Conservation (phyloP, 805 yeast species). For the Nakazawaea molendinolei region DNA sequence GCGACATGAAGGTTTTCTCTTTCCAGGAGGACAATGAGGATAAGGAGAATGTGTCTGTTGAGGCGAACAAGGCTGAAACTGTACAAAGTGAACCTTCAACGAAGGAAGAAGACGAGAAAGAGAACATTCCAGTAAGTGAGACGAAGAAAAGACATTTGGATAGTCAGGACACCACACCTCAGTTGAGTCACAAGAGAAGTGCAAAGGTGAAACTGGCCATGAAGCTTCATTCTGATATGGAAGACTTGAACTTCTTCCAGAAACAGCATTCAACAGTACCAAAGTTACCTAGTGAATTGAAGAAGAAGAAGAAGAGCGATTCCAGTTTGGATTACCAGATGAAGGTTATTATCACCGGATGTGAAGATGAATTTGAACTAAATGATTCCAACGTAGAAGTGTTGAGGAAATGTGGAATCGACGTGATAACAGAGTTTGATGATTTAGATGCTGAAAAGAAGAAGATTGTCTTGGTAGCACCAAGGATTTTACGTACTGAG, state of each 20-base stretch:
- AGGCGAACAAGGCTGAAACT: background rate
- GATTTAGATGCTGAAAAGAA: slow-evolving; percentile 30
- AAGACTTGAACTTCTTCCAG: slow-evolving; percentile 58
- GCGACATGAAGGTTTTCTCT: too few relatives aligned
- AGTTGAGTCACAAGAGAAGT: slow-evolving; percentile 27
- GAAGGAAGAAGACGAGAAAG: slow-evolving; percentile 15
- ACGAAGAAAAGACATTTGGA: slow-evolving; percentile 4
- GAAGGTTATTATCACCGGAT: slow-evolving; percentile 57
- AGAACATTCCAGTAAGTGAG: slow-evolving; percentile 2
- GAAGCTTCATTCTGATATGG: slow-evolving; percentile 63
- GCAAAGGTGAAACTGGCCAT: slow-evolving; percentile 65
- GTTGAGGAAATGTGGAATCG: slow-evolving; percentile 48
- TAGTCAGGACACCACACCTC: too few relatives aligned
- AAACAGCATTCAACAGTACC: slow-evolving; percentile 36
- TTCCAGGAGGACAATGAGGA: slow-evolving; percentile 12
- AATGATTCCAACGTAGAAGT: slow-evolving; percentile 35
- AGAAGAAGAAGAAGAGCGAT: slow-evolving; percentile 15
- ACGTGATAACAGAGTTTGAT: slow-evolving; percentile 30
- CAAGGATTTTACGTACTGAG: slow-evolving; percentile 77
- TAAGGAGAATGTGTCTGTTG: slow-evolving; percentile 8
- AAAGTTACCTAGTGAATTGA: slow-evolving; percentile 11
- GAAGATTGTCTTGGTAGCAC: slow-evolving; percentile 59
- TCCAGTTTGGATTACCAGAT: slow-evolving; percentile 29
- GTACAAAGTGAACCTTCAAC: background rate
- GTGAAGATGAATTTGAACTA: slow-evolving; percentile 40